Evolutionary conservation across 2,329 filamentous ascomycete species (phyloP), one percentile per base, ranked within the genome.

Genomic region (Aspergillus oerlinghausenensis): DNA sequence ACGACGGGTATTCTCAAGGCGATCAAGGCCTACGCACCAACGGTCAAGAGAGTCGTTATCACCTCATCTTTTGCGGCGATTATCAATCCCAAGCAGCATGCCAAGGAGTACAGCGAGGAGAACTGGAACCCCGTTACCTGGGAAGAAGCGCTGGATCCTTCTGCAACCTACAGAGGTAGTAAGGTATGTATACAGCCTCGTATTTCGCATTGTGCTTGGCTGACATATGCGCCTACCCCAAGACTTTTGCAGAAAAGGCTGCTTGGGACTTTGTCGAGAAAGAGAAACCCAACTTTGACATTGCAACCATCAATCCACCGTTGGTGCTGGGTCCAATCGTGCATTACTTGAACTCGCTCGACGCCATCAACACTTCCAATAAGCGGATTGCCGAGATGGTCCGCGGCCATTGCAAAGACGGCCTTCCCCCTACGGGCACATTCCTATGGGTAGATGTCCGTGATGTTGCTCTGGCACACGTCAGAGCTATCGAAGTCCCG

Each of bases 321-420:
- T 77, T 84, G 55, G 84, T 86, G 0, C 81, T 88, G 43, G 86
- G 87, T 0, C 86, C 87, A 0, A 73, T 88, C 7, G 81, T 85
- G 51, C 81, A 87, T 63, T 84, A 85, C 61, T 78, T 91, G 2
- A 81, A 85, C 59, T 80, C 77, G 23, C 77, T 89, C 0, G 81
- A 84, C n/a, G 76, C 75, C 1, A 76, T 92, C 59, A 92, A 92
- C 74, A 89, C 87, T 1, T 89, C 87, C 14, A 92, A 91, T 69
- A 80, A 85, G 63, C 82, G 86, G 21, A 80, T 90, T 54, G 77
- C 83, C 8, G 80, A 87, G 58, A 73, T 89, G 52, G 79, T 87
- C n/a, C 80, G 79, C 6, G 88, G 88, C 19, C 81, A 83, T 57
- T 81, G 77, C 68, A 85, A 83, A 61, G 74, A 82, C 1, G 77